Evolutionary conservation across 495 filamentous ascomycete genomes (phyloP).

Genomic region (Margaritispora aquatica): DNA sequence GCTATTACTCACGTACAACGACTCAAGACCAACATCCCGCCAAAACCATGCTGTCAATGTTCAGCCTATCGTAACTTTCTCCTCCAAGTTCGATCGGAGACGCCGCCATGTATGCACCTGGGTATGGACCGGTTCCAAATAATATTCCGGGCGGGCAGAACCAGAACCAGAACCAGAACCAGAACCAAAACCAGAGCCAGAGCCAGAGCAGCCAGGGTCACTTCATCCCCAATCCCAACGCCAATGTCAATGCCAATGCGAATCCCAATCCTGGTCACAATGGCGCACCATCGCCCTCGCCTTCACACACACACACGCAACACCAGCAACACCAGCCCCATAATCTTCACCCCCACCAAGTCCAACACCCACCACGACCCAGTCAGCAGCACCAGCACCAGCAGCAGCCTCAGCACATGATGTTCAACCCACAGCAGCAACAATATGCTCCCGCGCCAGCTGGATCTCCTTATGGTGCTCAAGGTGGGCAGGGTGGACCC

Average conservation of each 20-base stretch:
- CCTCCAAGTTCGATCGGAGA: too few species aligned
- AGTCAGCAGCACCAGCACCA: constrained; percentile 22
- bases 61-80: constrained; percentile 1
- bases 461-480: constrained; percentile 16
- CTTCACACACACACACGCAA: constrained; percentile 4
- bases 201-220: too few species aligned
- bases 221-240: not conserved
- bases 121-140: constrained; percentile 13
- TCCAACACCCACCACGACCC: constrained; percentile 2
- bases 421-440: constrained; percentile 25
- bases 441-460: constrained; percentile 6
- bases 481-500: constrained; percentile 12
- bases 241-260: not conserved
- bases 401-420: constrained; percentile 26
- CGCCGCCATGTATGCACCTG: constrained; percentile 20
- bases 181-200: too few species aligned
- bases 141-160: too few species aligned
- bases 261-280: not conserved
- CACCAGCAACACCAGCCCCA: constrained; percentile 10
- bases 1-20: not conserved
- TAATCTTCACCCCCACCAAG: constrained; percentile 5
- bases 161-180: too few species aligned
- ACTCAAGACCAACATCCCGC: not conserved
- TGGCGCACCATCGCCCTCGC: constrained; percentile 5
- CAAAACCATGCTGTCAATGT: not conserved